A percentile compares a stretch with the other conserved stretches of the same genome.
These are phyloP conservation scores for Triticum monococcum DNA, from an alignment of 176 grass and related monocot genomes.

Conservation along the genomic window DNA sequence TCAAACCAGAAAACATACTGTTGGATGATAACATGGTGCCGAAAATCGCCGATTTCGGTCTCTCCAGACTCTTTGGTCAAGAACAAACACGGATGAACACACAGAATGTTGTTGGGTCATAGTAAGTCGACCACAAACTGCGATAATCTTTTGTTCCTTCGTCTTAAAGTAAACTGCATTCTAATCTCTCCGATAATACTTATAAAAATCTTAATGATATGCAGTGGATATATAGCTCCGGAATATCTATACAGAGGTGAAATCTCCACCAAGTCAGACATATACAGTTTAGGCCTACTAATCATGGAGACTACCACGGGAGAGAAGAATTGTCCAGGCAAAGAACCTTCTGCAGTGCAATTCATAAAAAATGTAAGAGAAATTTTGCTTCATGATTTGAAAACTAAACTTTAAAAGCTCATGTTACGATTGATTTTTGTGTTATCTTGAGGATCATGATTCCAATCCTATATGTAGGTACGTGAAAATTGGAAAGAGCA, in stretches of 20 bases:
- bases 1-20: conserved; percentile 30
- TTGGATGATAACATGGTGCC: conserved; percentile 34
- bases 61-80: conserved; percentile 26
- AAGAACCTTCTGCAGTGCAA: neutral
- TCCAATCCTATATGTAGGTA: neutral
- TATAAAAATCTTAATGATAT: neutral
- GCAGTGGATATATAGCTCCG: conserved; percentile 36
- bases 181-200: neutral
- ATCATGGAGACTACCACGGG: conserved; percentile 30
- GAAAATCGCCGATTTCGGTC: conserved; percentile 39
- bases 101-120: conserved; percentile 37
- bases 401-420: neutral
- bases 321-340: neutral
- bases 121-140: conserved; percentile 16
- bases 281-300: conserved; percentile 39
- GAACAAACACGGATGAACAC: conserved; percentile 38
- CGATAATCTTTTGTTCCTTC: neutral
- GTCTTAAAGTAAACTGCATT: neutral
- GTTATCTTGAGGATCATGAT: neutral
- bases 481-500: neutral
- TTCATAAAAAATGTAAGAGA: conserved; percentile 34
- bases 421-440: neutral
- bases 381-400: neutral
- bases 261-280: conserved; percentile 27
- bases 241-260: conserved; percentile 44